Evolutionary conservation across 192 early-diverging fungal species (phyloP).

Genomic region (Jimgerdemannia flammicorona): DNA sequence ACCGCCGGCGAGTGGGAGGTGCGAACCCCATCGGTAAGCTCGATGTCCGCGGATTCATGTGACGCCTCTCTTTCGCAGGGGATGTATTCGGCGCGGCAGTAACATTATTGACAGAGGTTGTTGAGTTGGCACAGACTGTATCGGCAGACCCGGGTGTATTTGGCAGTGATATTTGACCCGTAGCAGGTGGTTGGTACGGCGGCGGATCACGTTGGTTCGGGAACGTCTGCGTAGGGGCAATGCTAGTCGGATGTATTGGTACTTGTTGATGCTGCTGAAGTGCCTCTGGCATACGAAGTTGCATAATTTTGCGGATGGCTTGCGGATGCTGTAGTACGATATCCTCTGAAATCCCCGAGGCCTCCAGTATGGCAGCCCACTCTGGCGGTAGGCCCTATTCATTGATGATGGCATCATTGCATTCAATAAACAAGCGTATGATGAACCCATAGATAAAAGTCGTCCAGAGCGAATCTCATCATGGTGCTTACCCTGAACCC

Average conservation of each 20-base stretch:
- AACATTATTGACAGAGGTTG: background rate
- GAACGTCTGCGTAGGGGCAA: background rate
- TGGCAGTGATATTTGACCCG: constrained; percentile 2
- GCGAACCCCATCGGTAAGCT: constrained; percentile 27
- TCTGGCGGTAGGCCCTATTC: constrained; percentile 44
- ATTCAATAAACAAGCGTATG: background rate
- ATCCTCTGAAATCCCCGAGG: constrained; percentile 43
- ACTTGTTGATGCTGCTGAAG: constrained; percentile 31
- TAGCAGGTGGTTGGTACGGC: constrained; percentile 1
- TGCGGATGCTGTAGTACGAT: constrained; percentile 40
- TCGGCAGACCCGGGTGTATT: constrained; percentile 3
- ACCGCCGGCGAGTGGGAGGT: constrained; percentile 25
- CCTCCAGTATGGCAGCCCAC: constrained; percentile 39
- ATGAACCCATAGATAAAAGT: background rate
- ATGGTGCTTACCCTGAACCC: constrained; percentile 14
- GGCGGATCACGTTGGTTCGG: constrained; percentile 4
- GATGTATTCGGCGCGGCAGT: background rate
- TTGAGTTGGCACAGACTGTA: background rate
- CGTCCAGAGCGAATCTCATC: background rate
- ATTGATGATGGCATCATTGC: background rate
- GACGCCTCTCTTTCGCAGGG: background rate
- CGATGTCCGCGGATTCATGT: background rate
- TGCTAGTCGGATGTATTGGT: constrained; percentile 21
- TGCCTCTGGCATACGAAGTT: constrained; percentile 39
- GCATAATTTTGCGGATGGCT: constrained; percentile 43